phyloP scores from a whole-genome alignment of 805 yeast species.

The Starmerella riodocensis region DNA sequence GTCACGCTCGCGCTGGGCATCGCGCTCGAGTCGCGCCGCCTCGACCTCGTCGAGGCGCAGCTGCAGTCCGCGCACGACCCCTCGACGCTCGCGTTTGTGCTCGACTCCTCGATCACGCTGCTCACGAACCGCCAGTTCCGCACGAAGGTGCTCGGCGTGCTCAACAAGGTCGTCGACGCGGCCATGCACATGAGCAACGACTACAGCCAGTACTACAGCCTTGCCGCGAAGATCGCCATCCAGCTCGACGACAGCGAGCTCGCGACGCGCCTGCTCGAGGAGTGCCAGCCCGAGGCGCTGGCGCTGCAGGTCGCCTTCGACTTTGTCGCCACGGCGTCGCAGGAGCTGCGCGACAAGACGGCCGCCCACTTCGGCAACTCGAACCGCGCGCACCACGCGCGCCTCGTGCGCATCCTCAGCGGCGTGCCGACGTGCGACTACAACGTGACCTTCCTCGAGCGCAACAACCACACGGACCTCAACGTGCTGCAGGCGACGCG shows the following conservation, averaged over 20 bases:
- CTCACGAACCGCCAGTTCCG: conserved; percentile 56
- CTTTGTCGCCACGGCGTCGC: conserved; percentile 80
- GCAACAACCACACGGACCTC: conserved; percentile 77
- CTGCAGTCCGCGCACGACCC: conserved; percentile 29
- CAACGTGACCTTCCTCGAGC: conserved; percentile 73
- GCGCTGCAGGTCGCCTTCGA: conserved; percentile 95
- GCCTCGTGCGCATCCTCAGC: conserved; percentile 56
- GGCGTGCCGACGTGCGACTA: conserved; percentile 93
- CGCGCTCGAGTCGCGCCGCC: conserved; percentile 73
- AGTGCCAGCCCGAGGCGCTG: conserved; percentile 40
- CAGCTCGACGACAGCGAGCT: conserved; percentile 66
- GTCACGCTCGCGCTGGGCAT: conserved; percentile 76
- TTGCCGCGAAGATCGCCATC: conserved; percentile 72
- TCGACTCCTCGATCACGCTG: conserved; percentile 52
- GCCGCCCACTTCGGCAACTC: conserved; percentile 25
- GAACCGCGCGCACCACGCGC: conserved; percentile 25
- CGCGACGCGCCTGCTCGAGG: conserved; percentile 56
- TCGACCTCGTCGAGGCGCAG: conserved; percentile 60
- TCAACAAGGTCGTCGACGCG: conserved; percentile 47
- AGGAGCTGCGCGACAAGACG: conserved; percentile 57
- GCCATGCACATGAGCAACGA: conserved; percentile 25
- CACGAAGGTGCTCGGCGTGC: conserved; percentile 44
- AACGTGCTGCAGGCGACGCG: conserved; percentile 72
- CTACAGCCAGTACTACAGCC: conserved; percentile 62
- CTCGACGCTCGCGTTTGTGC: conserved; percentile 43